Percentiles rank a stretch among this genome's conserved stretches.
Conservation (phyloP, 23 red algal genomes). For the Gracilaria domingensis region DNA sequence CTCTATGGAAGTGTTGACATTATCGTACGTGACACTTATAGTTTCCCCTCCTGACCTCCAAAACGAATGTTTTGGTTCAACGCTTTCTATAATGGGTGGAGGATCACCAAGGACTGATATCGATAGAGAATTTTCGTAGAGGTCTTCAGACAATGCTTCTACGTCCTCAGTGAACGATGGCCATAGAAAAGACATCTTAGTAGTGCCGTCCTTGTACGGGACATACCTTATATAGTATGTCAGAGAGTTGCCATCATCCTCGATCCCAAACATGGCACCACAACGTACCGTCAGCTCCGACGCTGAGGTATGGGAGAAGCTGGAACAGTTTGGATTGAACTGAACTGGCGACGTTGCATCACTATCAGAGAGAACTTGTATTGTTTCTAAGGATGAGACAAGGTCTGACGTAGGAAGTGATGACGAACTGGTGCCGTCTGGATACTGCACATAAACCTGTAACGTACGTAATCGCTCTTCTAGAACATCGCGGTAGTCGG, state of each 20-base stretch:
- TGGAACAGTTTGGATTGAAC: background rate
- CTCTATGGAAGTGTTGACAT: conserved; percentile 21
- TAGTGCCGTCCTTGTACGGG: conserved; percentile 51
- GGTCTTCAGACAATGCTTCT: conserved; percentile 24
- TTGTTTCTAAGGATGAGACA: conserved; percentile 12
- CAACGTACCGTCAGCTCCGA: background rate
- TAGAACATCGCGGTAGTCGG: conserved; percentile 38
- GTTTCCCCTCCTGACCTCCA: conserved; percentile 51
- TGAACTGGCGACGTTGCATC: conserved; percentile 58
- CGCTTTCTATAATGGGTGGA: conserved; percentile 45
- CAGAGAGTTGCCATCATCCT: background rate
- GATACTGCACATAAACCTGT: conserved; percentile 49
- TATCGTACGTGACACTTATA: conserved; percentile 42
- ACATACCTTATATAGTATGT: conserved; percentile 33
- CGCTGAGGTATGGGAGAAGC: background rate
- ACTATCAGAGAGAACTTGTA: background rate
- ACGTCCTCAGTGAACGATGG: background rate
- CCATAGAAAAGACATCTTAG: conserved; percentile 35
- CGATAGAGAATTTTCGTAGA: conserved; percentile 22
- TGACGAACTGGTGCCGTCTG: conserved; percentile 39
- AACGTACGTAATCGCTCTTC: conserved; percentile 15
- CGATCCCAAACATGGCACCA: background rate
- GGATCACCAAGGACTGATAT: conserved; percentile 61
- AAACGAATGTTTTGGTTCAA: background rate
- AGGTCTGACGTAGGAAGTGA: background rate